Base-by-base conservation (phyloP, 2,329 filamentous ascomycete species). In the Alternaria brassicae region DNA sequence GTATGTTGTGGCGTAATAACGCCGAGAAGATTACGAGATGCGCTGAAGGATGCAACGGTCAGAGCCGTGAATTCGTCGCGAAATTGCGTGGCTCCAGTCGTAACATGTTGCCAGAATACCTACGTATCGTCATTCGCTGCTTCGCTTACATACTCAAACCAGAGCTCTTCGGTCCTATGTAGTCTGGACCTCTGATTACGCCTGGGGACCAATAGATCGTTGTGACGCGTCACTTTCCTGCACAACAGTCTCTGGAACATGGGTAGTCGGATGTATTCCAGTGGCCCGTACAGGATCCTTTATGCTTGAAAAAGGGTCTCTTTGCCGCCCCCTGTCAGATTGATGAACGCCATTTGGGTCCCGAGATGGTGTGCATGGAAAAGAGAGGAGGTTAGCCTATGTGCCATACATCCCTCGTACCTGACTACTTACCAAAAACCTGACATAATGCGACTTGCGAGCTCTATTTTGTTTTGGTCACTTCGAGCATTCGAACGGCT, bases 401-500 rank as follows among this genome's bases (percentile, higher is more conserved):
- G 17, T 23, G 19, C 5, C 28, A 32, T 23, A 8, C 23, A 7
- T 34, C 19, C 23, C 25, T 15, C 19, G 19, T 34, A 48, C 8
- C 4, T 23, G 30, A 13, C 21, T n/a, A 17, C 44, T 48, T 34
- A 34, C 28, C 75, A 55, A 72, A 76, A 2, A 76, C 61, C 45
- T 76, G 71, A 41, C 72, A 76, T 8, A 75, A 23, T 0, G 72
- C 62, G n/a, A 72, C 71, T 10, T 62, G 25, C 13, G 57, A 53
- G 48, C 71, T 74, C 37, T 74, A 56, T 10, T 62, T 70, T 15
- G 72, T 68, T 4, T 67, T 70, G 3, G 69, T 68, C 0, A 69
- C 41, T 48, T 75, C 69, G 4, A 75, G 53, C 61, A 76, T 67
- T 32, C 61, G 66, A 1, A 67, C 72, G 15, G 71, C 72, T n/a